phyloP scores from a whole-genome alignment of 2,329 filamentous ascomycete genomes.

The Alternaria burnsii region DNA sequence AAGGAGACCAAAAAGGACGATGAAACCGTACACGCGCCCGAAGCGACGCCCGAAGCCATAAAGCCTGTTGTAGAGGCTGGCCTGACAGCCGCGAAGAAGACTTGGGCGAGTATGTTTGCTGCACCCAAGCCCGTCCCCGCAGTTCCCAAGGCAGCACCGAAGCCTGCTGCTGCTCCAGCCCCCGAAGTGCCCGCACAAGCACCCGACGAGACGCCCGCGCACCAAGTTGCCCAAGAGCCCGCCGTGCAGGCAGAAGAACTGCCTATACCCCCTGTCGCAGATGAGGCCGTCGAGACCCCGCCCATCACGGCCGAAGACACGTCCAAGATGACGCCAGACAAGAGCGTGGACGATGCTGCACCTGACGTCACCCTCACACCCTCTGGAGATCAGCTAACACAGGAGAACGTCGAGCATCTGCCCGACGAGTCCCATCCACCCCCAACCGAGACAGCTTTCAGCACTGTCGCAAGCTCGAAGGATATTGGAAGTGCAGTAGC shows the following conservation, averaged over 20 bases:
- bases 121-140: slow-evolving; percentile 58
- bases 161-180: slow-evolving; percentile 46
- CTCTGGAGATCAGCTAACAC: slow-evolving; percentile 83
- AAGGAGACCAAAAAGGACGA: slow-evolving; percentile 36
- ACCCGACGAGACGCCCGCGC: slow-evolving; percentile 49
- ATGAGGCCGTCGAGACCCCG: slow-evolving; percentile 49
- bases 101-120: slow-evolving; percentile 64
- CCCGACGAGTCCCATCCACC: slow-evolving; percentile 81
- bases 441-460: slow-evolving; percentile 83
- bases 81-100: slow-evolving; percentile 57
- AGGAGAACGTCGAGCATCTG: slow-evolving; percentile 91
- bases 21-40: slow-evolving; percentile 24
- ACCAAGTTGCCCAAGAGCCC: slow-evolving; percentile 50
- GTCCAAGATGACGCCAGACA: slow-evolving; percentile 43
- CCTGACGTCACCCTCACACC: slow-evolving; percentile 65
- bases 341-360: slow-evolving; percentile 60
- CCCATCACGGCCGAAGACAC: slow-evolving; percentile 38
- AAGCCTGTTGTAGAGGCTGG: slow-evolving; percentile 32
- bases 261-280: slow-evolving; percentile 47
- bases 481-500: slow-evolving; percentile 67
- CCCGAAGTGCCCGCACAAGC: slow-evolving; percentile 47
- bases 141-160: slow-evolving; percentile 47
- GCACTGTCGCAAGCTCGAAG: slow-evolving; percentile 86
- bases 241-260: slow-evolving; percentile 53
- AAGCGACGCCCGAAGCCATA: slow-evolving; percentile 27